Evolutionary conservation across 306 rosid genomes (phyloP), one percentile per base, ranked within the genome.

Genomic region (Castanea mollissima): DNA sequence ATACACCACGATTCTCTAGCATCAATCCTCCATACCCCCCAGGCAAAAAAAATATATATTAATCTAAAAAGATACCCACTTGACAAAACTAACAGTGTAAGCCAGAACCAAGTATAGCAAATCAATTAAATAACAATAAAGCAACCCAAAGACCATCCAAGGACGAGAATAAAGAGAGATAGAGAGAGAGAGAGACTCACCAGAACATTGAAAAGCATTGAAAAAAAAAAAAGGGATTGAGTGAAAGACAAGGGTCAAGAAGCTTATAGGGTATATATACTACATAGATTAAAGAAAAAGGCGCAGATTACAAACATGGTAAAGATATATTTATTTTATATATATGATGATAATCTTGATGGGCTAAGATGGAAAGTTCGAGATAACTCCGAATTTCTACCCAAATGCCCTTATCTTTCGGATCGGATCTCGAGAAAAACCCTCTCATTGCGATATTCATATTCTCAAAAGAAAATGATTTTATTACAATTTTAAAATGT

Each of bases 371-470:
- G 52, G 71, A 34, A 67, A 67, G 71, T 67, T 27, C 41, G n/a
- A 62, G 71, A 67, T 5, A 18, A 67, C 72, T 25, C 72, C 72
- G 72, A 46, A 67, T 34, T 34, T 52, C 23, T 15, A 67, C 51
- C 25, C 72, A 35, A 67, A 67, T 35, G 5, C 52, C 49, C 49
- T 32, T 67, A 19, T 67, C 71, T 67, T 67, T 13, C 51, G 25
- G 71, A 67, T 67, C 71, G 71, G 15, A 67, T 46, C 72, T 67
- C 25, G 72, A 67, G 6, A 20, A 34, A 67, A 67, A 67, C 49
- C 51, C 49, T 16, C 72, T 19, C 72, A 67, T n/a, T 32, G 25
- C 27, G 72, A 35, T 67, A 32, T 67, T 9, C 23, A 35, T 34
- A 16, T 13, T 35, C 12, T 2, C 18, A 31, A 29, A 6, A 16